phyloP scores from a whole-genome alignment of 768 basidiomycete genomes.

The Tricholoma saponaceum region DNA sequence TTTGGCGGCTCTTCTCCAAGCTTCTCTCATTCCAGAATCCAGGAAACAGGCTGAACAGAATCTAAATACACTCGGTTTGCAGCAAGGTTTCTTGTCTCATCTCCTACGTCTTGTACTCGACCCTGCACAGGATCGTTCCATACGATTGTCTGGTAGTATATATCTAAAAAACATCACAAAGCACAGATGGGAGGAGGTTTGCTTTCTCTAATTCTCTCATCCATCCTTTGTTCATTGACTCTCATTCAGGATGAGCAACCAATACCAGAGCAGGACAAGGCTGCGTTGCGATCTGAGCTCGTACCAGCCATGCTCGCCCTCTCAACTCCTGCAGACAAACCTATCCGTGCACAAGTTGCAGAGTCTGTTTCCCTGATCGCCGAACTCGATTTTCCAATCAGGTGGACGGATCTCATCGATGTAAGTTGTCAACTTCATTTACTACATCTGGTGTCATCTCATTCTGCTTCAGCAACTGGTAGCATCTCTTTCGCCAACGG shows the following conservation, averaged over 20 bases:
- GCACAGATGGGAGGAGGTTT: constrained; percentile 83
- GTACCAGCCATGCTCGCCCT: constrained; percentile 91
- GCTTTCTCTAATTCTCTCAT: constrained; percentile 15
- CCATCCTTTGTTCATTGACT: neutral
- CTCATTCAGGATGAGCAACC: constrained; percentile 64
- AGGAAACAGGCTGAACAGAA: constrained; percentile 81
- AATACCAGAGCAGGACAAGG: constrained; percentile 68
- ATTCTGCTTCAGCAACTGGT: constrained; percentile 73
- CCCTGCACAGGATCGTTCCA: constrained; percentile 57
- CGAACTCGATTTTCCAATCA: constrained; percentile 82
- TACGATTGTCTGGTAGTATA: constrained; percentile 81
- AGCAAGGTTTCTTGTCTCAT: constrained; percentile 75
- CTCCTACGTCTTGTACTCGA: constrained; percentile 79
- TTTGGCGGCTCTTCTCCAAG: constrained; percentile 64
- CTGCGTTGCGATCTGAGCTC: constrained; percentile 65
- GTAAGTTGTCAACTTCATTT: constrained; percentile 44
- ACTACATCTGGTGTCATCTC: neutral
- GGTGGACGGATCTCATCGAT: constrained; percentile 88
- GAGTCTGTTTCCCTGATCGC: constrained; percentile 93
- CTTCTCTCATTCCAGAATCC: constrained; percentile 63
- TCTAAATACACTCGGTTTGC: constrained; percentile 60
- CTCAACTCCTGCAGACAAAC: constrained; percentile 67
- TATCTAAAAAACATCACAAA: constrained; percentile 92
- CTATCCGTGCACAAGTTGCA: constrained; percentile 80
- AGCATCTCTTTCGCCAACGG: constrained; percentile 67